Conservation (phyloP, 768 basidiomycete species). For the Termitomyces sp. region DNA sequence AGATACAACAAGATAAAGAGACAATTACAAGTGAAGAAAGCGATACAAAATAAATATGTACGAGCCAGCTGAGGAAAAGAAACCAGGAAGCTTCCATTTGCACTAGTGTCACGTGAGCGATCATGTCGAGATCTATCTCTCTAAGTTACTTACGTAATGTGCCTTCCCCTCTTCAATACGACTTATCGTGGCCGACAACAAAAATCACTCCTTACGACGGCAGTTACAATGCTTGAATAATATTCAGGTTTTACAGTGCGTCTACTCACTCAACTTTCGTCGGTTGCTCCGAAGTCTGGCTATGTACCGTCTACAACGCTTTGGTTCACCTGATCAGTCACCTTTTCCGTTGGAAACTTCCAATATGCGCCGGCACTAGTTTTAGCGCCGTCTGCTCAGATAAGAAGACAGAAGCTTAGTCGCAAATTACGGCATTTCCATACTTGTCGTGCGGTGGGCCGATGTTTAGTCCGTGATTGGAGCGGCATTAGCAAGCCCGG, state of each 20-base stretch:
- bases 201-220: too few species aligned
- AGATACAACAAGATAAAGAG: constrained; percentile 19
- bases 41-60: constrained; percentile 21
- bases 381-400: constrained; percentile 8
- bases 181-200: not conserved
- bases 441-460: constrained; percentile 10
- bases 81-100: constrained; percentile 23
- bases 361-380: constrained; percentile 18
- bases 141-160: not conserved
- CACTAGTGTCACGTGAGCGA: constrained; percentile 21
- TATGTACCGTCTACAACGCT: not conserved
- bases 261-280: not conserved
- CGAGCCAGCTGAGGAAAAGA: constrained; percentile 16
- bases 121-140: constrained; percentile 19
- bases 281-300: not conserved
- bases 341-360: constrained; percentile 18
- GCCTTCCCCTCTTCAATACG: not conserved
- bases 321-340: constrained; percentile 9
- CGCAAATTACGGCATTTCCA: constrained; percentile 14
- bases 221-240: not conserved
- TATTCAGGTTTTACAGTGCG: not conserved
- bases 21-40: constrained; percentile 14
- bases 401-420: constrained; percentile 11
- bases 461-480: constrained; percentile 21
- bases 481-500: constrained; percentile 15